phyloP scores from a whole-genome alignment of 768 basidiomycete genomes.

The Chiua virens region DNA sequence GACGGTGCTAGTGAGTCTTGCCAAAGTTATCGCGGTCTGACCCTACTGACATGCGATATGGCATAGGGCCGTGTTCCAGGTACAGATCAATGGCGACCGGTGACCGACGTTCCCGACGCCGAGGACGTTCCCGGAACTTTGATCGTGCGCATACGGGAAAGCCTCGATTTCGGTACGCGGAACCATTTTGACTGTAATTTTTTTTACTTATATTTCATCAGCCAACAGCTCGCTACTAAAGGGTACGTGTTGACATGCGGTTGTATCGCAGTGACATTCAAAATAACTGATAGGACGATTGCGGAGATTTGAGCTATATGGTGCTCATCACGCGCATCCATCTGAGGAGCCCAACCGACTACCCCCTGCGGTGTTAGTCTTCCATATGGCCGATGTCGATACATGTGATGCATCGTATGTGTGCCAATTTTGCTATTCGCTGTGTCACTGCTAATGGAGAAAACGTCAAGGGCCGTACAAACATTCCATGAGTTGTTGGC shows the following conservation, averaged over 20 bases:
- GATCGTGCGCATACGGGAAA: conserved; percentile 88
- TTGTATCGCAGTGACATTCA: neutral
- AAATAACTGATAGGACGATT: conserved; percentile 58
- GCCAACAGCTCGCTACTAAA: conserved; percentile 96
- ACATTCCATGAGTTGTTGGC: conserved; percentile 78
- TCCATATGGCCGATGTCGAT: conserved; percentile 93
- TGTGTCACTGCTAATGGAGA: conserved; percentile 3
- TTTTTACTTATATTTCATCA: conserved; percentile 26
- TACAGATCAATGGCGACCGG: conserved; percentile 86
- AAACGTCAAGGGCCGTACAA: conserved; percentile 64
- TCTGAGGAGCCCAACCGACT: conserved; percentile 81
- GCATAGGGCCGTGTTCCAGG: conserved; percentile 81
- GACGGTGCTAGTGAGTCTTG: conserved; percentile 70
- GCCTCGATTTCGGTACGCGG: conserved; percentile 79
- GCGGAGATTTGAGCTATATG: conserved; percentile 86
- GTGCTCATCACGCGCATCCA: conserved; percentile 76
- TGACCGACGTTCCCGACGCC: conserved; percentile 84
- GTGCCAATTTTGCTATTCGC: neutral
- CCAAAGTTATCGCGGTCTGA: neutral
- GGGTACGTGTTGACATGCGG: conserved; percentile 36
- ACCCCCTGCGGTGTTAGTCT: conserved; percentile 76
- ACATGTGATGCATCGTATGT: conserved; percentile 87
- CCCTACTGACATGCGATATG: neutral
- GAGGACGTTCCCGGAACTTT: conserved; percentile 81
- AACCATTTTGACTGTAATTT: neutral